Percentiles rank a stretch among this genome's conserved stretches.
phyloP scores from a whole-genome alignment of 2,329 filamentous ascomycete genomes.

The Curvularia verruculosa region DNA sequence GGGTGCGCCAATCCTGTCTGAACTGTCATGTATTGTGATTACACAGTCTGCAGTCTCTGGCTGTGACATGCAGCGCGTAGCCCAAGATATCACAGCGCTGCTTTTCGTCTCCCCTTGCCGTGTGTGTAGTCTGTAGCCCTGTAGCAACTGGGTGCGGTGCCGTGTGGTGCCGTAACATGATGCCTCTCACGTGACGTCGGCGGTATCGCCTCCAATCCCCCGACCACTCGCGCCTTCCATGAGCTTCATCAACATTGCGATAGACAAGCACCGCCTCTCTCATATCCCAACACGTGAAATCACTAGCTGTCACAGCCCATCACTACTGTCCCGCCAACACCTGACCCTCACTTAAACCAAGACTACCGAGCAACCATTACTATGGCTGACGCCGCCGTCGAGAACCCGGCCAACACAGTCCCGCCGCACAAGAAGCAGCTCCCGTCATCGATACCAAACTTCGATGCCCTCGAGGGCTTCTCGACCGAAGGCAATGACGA shows the following conservation, averaged over 20 bases:
- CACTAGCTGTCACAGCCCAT: slow-evolving; percentile 4
- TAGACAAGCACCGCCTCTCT: slow-evolving; percentile 24
- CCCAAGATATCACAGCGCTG: slow-evolving; percentile 1
- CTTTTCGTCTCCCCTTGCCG: slow-evolving; percentile 8
- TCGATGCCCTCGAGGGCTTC: slow-evolving; percentile 87
- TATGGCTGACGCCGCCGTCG: slow-evolving; percentile 89
- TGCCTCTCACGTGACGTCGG: slow-evolving; percentile 28
- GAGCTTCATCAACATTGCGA: slow-evolving; percentile 37
- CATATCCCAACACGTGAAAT: slow-evolving; percentile 4
- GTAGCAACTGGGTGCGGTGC: background rate
- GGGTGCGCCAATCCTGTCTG: background rate
- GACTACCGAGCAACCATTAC: slow-evolving; percentile 5
- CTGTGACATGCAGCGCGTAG: background rate
- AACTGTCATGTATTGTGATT: background rate
- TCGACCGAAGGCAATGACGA: slow-evolving; percentile 84
- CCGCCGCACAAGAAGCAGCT: slow-evolving; percentile 81
- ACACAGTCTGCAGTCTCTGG: background rate
- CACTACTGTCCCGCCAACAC: slow-evolving; percentile 1
- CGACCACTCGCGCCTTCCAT: slow-evolving; percentile 31
- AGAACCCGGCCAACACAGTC: slow-evolving; percentile 76
- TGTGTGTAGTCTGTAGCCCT: slow-evolving; percentile 7
- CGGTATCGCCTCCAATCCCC: slow-evolving; percentile 26
- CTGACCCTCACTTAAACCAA: slow-evolving; percentile 9
- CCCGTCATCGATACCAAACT: slow-evolving; percentile 81
- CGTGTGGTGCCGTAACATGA: slow-evolving; percentile 12